A percentile compares a stretch with the other conserved stretches of the same genome.
phyloP scores from a whole-genome alignment of 257 asterid genomes.

The Lycium ferocissimum region DNA sequence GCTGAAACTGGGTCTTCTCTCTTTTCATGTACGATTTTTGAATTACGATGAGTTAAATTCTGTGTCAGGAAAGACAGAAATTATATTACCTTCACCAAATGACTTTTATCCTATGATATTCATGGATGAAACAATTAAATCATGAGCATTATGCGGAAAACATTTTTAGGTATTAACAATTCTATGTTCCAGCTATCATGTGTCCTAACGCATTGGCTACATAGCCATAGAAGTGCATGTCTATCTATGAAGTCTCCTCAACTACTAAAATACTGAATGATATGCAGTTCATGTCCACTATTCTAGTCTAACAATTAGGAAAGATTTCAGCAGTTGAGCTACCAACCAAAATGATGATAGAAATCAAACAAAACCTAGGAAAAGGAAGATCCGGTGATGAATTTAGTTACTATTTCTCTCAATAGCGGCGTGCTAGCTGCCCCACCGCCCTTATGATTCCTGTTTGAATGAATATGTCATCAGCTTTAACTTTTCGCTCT shows the following conservation, averaged over 20 bases:
- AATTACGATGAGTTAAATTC: slow-evolving; percentile 13
- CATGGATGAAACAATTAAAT: neutral
- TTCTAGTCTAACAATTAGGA: neutral
- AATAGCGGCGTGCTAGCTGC: neutral
- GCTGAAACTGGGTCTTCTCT: slow-evolving; percentile 55
- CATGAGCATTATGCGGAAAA: neutral
- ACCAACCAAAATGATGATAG: slow-evolving; percentile 21
- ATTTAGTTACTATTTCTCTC: slow-evolving; percentile 1
- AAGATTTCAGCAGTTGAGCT: neutral
- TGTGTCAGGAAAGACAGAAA: slow-evolving; percentile 24
- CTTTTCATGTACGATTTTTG: slow-evolving; percentile 41
- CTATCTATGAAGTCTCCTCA: neutral
- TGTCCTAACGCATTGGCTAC: neutral
- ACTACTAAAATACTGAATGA: neutral
- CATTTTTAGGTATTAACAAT: neutral
- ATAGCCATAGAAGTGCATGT: slow-evolving; percentile 12
- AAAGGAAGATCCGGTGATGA: neutral
- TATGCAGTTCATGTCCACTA: neutral
- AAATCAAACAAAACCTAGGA: neutral
- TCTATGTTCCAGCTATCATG: neutral
- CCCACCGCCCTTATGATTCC: neutral
- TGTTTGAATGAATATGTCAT: slow-evolving; percentile 9
- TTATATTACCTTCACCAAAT: neutral
- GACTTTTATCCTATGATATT: neutral
- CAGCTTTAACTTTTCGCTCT: neutral